phyloP scores from a whole-genome alignment of 169 alveolate species.

The Plasmodium inui region DNA sequence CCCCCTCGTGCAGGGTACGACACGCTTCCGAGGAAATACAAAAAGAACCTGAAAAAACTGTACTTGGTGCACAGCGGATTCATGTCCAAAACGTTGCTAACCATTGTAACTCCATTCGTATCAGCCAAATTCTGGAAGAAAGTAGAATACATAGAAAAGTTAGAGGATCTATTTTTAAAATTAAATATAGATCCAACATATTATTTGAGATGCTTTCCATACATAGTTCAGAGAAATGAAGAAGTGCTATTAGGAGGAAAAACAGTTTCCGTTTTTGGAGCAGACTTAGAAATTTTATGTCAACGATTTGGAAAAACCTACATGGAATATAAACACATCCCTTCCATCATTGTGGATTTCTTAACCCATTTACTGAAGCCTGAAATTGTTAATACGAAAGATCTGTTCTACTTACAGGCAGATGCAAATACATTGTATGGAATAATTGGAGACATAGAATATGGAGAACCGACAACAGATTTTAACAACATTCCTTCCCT shows the following conservation, averaged over 20 bases:
- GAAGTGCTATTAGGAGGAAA: constrained; percentile 79
- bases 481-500: constrained; percentile 76
- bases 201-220: constrained; percentile 79
- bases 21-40: constrained; percentile 80
- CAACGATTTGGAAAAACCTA: constrained; percentile 79
- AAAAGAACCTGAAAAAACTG: constrained; percentile 79
- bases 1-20: constrained; percentile 79
- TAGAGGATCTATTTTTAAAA: constrained; percentile 77
- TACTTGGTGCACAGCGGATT: constrained; percentile 82
- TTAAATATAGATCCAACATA: constrained; percentile 78
- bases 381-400: constrained; percentile 77
- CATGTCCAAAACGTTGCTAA: constrained; percentile 78
- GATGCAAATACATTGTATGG: constrained; percentile 76
- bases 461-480: constrained; percentile 78
- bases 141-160: constrained; percentile 80
- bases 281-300: constrained; percentile 81
- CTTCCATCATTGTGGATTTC: constrained; percentile 77
- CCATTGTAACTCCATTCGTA: constrained; percentile 78
- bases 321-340: constrained; percentile 80
- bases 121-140: constrained; percentile 78
- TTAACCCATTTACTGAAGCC: constrained; percentile 75
- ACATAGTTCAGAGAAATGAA: constrained; percentile 85
- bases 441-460: constrained; percentile 76
- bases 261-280: constrained; percentile 81
- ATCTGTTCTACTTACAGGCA: constrained; percentile 80